A percentile compares a stretch with the other conserved stretches of the same genome.
Conservation (phyloP, 192 early-diverging fungal genomes). For the Mortierella hygrophila region DNA sequence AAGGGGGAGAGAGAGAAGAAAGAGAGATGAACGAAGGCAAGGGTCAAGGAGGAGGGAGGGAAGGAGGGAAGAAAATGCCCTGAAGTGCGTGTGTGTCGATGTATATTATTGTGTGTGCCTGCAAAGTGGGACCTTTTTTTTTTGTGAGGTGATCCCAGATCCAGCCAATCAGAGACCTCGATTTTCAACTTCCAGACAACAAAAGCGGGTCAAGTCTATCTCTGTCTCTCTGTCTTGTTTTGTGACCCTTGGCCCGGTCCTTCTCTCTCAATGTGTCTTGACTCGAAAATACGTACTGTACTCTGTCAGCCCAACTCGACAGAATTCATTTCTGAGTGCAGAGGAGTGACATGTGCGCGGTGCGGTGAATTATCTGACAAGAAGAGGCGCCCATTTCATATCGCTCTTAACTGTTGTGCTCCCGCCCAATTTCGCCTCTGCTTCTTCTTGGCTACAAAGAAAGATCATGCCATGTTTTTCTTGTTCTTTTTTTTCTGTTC, state of each 20-base stretch:
- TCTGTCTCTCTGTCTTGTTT: neutral
- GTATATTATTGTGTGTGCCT: neutral
- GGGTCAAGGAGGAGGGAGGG: neutral
- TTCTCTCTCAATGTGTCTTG: too few relatives aligned
- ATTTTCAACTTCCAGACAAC: neutral
- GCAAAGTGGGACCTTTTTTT: neutral
- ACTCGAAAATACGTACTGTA: too few relatives aligned
- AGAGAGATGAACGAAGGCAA: neutral
- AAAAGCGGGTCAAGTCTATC: neutral
- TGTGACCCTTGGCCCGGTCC: neutral
- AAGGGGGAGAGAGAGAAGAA: neutral
- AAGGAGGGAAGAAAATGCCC: neutral
- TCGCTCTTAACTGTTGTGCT: too few relatives aligned
- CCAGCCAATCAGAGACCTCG: constrained; percentile 4
- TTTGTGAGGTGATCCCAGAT: constrained; percentile 13
- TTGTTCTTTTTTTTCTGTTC: too few relatives aligned
- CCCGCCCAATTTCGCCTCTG: too few relatives aligned
- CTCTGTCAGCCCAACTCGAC: too few relatives aligned
- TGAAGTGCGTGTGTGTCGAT: neutral
- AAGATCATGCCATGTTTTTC: too few relatives aligned
- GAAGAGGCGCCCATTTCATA: too few relatives aligned
- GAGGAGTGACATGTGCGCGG: too few relatives aligned
- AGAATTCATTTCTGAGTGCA: too few relatives aligned
- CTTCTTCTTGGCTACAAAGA: too few relatives aligned
- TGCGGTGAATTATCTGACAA: too few relatives aligned